Evolutionary conservation across 495 filamentous ascomycete genomes (phyloP), one percentile per base, ranked within the genome.

Genomic region (Neurospora africana): DNA sequence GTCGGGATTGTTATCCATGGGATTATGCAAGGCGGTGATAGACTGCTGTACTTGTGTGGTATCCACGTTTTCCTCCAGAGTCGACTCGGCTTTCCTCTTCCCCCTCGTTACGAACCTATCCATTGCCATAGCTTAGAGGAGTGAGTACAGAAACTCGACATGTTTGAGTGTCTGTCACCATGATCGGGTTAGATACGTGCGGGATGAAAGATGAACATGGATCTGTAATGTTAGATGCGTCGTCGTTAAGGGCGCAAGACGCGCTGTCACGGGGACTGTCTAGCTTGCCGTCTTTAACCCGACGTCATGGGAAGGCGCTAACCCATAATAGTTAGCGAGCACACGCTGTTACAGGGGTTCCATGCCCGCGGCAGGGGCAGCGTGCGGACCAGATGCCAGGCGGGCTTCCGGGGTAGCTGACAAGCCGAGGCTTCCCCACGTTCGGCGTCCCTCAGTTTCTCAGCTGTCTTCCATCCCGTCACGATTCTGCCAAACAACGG

Each of bases 71-170:
- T 65, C 15, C 6, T 65, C 53, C 27, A 65, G 30, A 9, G 23
- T 79, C 15, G 75, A 72, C 43, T 65, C 53, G 27, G 53, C 53
- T 7, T 85, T 85, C 44, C 83, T 78, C 73, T 85, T 86, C 33
- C 75, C 77, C 23, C 81, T 74, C 38, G 79, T 84, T 43, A 85
- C 76, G 72, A 85, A 86, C 43, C 81, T 76, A 68, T 86, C 83
- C 84, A 86, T 85, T 65, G 19, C 73, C 53, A 33, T 13, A 23
- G 15, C 53, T 61, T 61, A 35, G 7, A 17, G 6, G 7, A 7
- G 7, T 33, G 53, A 35, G 13, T 65, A 8, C 53, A 27, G 15
- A 8, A 30, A 33, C 6, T 9, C 53, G 53, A 65, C 53, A 65
- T 65, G 27, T 19, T 65, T 19, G 27, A 33, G 13, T 61, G 11